Evolutionary conservation across 768 basidiomycete genomes (phyloP), one percentile per base, ranked within the genome.

Genomic region (Coprinellus aureogranulatus): DNA sequence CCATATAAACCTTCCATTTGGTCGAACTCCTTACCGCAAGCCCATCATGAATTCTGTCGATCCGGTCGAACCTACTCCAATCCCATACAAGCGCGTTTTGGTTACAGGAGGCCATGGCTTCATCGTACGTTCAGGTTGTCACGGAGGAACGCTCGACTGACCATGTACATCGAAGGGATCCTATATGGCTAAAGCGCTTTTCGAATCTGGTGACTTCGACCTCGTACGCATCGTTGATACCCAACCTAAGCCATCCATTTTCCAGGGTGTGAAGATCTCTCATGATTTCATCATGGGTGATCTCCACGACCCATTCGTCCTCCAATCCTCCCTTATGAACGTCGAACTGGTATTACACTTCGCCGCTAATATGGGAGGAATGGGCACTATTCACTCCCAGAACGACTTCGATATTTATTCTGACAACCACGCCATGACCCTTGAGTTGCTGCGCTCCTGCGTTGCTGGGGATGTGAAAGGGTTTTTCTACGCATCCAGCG

Each of bases 341-440:
- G 71, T 81, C 31, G 60, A 76, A 49, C 72, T 68, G 6, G 74
- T 86, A 25, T 68, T 84, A 20, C 84, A 86, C 64, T 80, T 86
- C 59, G 82, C 85, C 11, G 84, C 84, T 1, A 80, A 73, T 22
- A 85, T 84, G 84, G 84, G 83, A 3, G 85, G 85, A 0, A 86
- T 86, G 85, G 85, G 85, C 1, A 76, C 77, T 0, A 86, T 86
- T 46, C 83, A 85, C 59, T 62, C 68, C 3, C 68, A 63, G 0
- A 85, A 86, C 63, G 79, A 82, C 48, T 69, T 76, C 42, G 57
- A 59, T 18, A 81, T 85, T 26, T 86, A 84, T 60, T 55, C 62
- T 5, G 70, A 78, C 25, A 85, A 86, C 57, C 73, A 81, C 23
- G 37, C 57, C 4, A 85, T 86, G 75, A 82, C 81, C 0, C 47